These are phyloP conservation scores for Marasmius oreades DNA, from an alignment of 1,284 basidiomycete genomes.

Conservation along the genomic window DNA sequence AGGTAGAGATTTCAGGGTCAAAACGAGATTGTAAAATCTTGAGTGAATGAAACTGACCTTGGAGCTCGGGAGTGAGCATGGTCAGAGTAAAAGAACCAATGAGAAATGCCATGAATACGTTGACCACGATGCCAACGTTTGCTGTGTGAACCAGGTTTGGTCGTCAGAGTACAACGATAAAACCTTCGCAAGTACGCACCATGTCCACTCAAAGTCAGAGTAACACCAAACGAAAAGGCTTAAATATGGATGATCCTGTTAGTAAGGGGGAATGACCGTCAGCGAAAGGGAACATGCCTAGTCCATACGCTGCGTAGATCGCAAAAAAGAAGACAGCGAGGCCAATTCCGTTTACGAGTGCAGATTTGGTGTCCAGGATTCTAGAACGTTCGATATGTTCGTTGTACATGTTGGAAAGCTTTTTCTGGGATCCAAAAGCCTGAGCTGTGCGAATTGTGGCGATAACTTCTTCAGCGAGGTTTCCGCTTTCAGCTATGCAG, in stretches of 20 bases:
- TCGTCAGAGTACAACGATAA: not conserved
- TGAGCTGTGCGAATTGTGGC: conserved; percentile 89
- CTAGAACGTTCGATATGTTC: conserved; percentile 55
- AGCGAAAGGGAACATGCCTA: conserved; percentile 38
- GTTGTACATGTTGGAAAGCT: conserved; percentile 74
- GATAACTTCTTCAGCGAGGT: conserved; percentile 92
- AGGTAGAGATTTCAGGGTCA: too few species aligned
- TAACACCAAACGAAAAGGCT: conserved; percentile 83
- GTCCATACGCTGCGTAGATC: conserved; percentile 71
- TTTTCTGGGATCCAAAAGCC: conserved; percentile 83
- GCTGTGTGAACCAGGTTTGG: conserved; percentile 31
- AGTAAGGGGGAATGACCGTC: conserved; percentile 18
- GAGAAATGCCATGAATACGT: conserved; percentile 81
- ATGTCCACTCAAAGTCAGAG: conserved; percentile 66
- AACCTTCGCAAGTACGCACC: conserved; percentile 31
- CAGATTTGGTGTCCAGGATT: conserved; percentile 60
- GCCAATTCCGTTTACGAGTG: conserved; percentile 66
- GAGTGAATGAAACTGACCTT: too few species aligned
- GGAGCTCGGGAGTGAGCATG: conserved; percentile 76
- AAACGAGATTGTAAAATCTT: too few species aligned
- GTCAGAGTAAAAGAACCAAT: conserved; percentile 90
- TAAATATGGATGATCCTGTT: conserved; percentile 15
- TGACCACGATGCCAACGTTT: conserved; percentile 68
- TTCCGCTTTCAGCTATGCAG: conserved; percentile 80
- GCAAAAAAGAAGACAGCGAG: conserved; percentile 79